Evolutionary conservation across 176 grass and related monocot genomes (phyloP).

Genomic region (Otatea glauca): DNA sequence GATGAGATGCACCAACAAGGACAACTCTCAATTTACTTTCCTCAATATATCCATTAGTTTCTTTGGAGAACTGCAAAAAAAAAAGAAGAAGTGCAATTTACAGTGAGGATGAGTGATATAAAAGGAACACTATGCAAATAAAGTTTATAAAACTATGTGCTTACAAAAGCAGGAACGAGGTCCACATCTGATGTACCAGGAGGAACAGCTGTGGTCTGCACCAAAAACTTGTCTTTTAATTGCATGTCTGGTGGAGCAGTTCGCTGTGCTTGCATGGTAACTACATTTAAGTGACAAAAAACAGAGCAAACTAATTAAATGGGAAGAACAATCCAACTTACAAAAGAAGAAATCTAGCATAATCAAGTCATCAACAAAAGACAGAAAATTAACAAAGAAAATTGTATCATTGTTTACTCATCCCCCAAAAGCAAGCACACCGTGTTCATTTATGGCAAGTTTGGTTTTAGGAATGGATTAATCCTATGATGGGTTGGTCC

Average conservation of each 20-base stretch:
- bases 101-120: constrained; percentile 1
- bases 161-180: constrained; percentile 86
- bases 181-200: constrained; percentile 84
- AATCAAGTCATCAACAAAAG: constrained; percentile 8
- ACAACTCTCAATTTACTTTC: constrained; percentile 95
- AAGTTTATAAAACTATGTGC: constrained; percentile 34
- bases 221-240: constrained; percentile 98
- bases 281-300: constrained; percentile 53
- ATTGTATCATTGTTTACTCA: constrained; percentile 14
- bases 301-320: constrained; percentile 29
- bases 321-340: not conserved
- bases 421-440: constrained; percentile 26
- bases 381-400: not conserved
- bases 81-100: not conserved
- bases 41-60: constrained; percentile 85
- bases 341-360: constrained; percentile 36
- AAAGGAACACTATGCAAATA: constrained; percentile 8
- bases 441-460: not conserved
- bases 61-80: constrained; percentile 89
- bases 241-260: constrained; percentile 90
- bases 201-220: constrained; percentile 85
- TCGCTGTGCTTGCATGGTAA: constrained; percentile 92
- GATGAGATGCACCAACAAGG: constrained; percentile 67
- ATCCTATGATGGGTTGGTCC: not conserved
- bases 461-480: constrained; percentile 31